Base-by-base conservation (phyloP, 164 flowering plant genomes). In the Echeveria elegans region DNA sequence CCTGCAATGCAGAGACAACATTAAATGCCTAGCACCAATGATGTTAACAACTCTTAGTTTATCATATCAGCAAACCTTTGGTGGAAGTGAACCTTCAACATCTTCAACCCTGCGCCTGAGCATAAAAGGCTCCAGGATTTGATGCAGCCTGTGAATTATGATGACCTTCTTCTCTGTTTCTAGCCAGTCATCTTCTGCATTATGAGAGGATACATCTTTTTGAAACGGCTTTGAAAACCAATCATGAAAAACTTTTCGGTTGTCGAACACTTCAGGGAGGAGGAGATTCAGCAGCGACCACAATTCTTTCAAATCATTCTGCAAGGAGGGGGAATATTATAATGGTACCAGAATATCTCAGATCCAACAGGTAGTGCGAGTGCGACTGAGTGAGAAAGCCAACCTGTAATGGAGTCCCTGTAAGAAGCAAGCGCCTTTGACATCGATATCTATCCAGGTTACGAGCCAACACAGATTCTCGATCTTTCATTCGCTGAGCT, bases 91-190 rank as follows among this genome's bases (percentile, higher is more conserved):
- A 72, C 99, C 97, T 82, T 95, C 99, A 28, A 95, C 99, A 78
- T 95, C 99, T 80, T 95, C 99, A 70, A 95, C 96, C 74, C 99
- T 97, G n/a, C 99, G 92, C 67, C 99, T 80, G 67, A 95, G 96
- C 99, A 95, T 95, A 71, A 95, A 95, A 56, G 99, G 99, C 83
- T 95, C 99, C 67, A 95, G 73, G 74, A 95, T 95, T 80, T 95
- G 99, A 83, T 95, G 99, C 67, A 95, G 97, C 38, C 99, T 81
- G 70, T 95, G 99, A 65, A 95, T 95, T 65, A 95, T 86, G 68
- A 95, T 95, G 0, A 95, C 97, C 73, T 95, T 95, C 72, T 95
- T 95, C 62, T 95, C 99, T 23, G 97, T 95, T 79, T 95, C 99
- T 73, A 95, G 96, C 99, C 99, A 95, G 71, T 95, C 99, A 82